phyloP scores from a whole-genome alignment of 441 rosid genomes.

The Brassica balearica region DNA sequence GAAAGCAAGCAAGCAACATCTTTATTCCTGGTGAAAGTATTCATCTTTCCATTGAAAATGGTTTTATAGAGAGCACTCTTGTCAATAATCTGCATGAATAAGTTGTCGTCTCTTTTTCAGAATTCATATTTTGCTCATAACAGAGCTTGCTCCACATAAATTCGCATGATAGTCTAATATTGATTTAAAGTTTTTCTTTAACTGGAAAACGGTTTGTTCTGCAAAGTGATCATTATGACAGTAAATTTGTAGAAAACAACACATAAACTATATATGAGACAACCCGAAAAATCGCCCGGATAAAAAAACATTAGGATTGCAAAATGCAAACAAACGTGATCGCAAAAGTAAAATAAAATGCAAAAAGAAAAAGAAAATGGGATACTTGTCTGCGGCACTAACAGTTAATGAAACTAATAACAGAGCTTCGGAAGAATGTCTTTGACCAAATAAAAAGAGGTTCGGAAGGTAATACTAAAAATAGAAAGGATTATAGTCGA shows the following conservation, averaged over 20 bases:
- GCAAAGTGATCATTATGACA: too few relatives aligned
- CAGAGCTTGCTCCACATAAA: not conserved
- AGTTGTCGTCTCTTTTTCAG: not conserved
- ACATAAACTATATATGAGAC: too few relatives aligned
- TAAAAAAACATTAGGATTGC: too few relatives aligned
- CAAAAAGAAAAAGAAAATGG: not conserved
- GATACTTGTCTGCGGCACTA: not conserved
- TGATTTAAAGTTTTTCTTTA: not conserved
- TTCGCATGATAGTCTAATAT: not conserved
- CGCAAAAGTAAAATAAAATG: not conserved
- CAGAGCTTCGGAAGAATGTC: not conserved
- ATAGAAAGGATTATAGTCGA: not conserved
- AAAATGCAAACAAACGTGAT: not conserved
- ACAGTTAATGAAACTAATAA: not conserved
- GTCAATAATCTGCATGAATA: conserved; percentile 28
- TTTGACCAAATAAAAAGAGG: not conserved
- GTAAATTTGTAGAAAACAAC: too few relatives aligned
- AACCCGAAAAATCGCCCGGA: too few relatives aligned
- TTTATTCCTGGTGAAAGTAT: conserved; percentile 13
- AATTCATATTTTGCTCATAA: conserved; percentile 1
- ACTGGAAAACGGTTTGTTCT: too few relatives aligned
- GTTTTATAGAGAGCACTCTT: conserved; percentile 30
- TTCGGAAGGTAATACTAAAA: not conserved
- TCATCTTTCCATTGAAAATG: conserved; percentile 15
- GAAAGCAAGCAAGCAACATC: conserved; percentile 11